Percentiles rank a stretch among this genome's conserved stretches.
Conservation (phyloP, 768 basidiomycete genomes). For the Tulasnella sp. region DNA sequence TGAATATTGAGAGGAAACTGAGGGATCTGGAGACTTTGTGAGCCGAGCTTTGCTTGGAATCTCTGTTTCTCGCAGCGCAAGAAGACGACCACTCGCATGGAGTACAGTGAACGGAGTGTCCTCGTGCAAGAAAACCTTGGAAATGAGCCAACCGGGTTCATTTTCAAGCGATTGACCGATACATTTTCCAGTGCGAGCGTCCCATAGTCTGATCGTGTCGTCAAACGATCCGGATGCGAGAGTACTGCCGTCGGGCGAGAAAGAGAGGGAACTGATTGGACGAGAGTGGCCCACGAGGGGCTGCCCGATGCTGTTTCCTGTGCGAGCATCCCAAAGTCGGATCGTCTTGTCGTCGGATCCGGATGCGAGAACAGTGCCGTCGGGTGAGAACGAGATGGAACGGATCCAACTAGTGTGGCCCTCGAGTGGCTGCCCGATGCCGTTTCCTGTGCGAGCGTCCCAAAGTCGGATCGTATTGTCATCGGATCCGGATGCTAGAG, state of each 20-base stretch:
- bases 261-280: background rate
- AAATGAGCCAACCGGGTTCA: no score
- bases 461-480: background rate
- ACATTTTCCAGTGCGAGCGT: background rate
- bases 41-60: no score
- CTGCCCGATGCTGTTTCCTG: background rate
- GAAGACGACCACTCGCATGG: no score
- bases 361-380: background rate
- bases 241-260: background rate
- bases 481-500: background rate
- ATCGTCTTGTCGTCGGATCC: constrained; percentile 5
- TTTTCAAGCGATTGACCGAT: background rate
- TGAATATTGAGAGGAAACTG: no score
- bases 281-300: background rate
- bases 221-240: background rate
- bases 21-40: no score
- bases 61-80: no score
- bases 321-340: background rate
- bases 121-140: no score
- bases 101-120: no score
- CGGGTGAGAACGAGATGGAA: constrained; percentile 3
- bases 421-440: background rate
- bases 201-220: background rate
- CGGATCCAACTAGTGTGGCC: background rate
- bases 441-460: background rate